Evolutionary conservation across 352 stramenopile genomes (phyloP), one percentile per base, ranked within the genome.

Genomic region (Hyphochytrium catenoides): DNA sequence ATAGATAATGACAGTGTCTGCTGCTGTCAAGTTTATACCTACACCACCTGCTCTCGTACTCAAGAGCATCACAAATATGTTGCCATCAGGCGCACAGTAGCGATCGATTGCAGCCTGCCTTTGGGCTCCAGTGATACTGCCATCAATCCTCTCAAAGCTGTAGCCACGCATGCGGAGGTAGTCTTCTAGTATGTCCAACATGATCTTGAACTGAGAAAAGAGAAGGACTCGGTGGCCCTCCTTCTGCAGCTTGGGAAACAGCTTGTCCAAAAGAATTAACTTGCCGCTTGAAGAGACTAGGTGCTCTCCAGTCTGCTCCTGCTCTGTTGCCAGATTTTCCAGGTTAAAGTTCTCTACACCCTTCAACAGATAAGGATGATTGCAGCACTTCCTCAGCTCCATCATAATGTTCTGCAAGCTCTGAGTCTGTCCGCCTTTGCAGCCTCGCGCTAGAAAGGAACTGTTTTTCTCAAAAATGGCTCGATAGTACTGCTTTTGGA

Each of bases 141-240:
- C 92, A 53, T 99, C 93, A 41, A 99, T 96, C 8, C 91, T 71
- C 45, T 97, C 89, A 59, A 72, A 95, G 28, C 75, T 72, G 48
- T 95, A 95, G 21, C 60, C 45, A 15, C 85, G 71, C 21, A 78
- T 46, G 7, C 62, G 48, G 14, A 99, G 50, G 54, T 97, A 99
- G 41, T 99, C 91, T 51, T 98, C 86, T 15, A 99, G 48, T 26
- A 99, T 93, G 52, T 99, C 84, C 32, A 99, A 62, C 90, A 99
- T 98, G 29, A 95, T 95, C 53, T 94, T 95, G 54, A 93, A 88
- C 57, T 99, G 93, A 4, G 77, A 96, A 52, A 99, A 99, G 14
- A 99, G 79, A 7, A 99, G 54, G 18, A 98, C 79, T 12, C 86
- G 69, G 44, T 98, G 91, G 2, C 84, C 84, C 29, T 95, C 85